phyloP scores from a whole-genome alignment of 2,329 filamentous ascomycete species.

The Cercospora janseana region DNA sequence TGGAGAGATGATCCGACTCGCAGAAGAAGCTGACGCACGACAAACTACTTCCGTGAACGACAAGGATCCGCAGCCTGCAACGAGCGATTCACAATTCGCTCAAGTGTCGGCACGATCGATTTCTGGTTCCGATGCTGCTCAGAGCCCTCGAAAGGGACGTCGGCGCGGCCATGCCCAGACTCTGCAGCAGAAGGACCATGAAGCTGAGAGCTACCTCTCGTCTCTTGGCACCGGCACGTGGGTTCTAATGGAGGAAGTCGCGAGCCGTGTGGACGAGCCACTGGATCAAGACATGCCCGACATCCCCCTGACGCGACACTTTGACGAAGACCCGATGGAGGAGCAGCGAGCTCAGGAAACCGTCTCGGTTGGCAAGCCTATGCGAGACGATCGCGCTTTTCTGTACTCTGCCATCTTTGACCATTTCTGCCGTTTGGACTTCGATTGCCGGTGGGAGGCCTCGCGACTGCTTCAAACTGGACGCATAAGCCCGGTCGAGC shows the following conservation, averaged over 20 bases:
- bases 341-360: background rate
- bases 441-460: slow-evolving; percentile 27
- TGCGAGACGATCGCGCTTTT: background rate
- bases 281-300: background rate
- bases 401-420: background rate
- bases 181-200: too few species aligned
- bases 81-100: too few species aligned
- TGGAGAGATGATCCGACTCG: too few species aligned
- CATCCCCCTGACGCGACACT: background rate
- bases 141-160: too few species aligned
- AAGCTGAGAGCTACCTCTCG: slow-evolving; percentile 15
- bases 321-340: background rate
- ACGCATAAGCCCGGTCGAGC: slow-evolving; percentile 13
- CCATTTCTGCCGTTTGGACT: background rate
- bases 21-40: too few species aligned
- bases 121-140: too few species aligned
- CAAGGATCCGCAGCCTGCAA: too few species aligned
- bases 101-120: too few species aligned
- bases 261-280: background rate
- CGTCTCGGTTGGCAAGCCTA: background rate
- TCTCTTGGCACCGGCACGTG: background rate
- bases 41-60: too few species aligned
- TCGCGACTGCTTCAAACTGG: slow-evolving; percentile 26
- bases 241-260: background rate
- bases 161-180: too few species aligned